phyloP scores from a whole-genome alignment of 768 basidiomycete species.

The Mycena floridula region DNA sequence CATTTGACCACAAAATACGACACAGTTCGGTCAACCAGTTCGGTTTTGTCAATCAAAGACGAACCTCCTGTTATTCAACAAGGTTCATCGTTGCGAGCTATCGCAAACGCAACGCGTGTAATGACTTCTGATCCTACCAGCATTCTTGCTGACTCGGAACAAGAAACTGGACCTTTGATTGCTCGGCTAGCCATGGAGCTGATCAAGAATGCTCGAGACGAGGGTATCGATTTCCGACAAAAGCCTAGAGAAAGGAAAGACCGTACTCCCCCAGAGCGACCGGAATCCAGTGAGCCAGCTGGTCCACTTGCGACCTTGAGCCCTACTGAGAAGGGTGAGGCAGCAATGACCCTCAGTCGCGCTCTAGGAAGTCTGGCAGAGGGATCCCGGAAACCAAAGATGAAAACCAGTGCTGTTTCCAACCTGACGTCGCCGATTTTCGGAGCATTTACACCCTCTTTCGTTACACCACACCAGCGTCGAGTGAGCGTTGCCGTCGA shows the following conservation, averaged over 20 bases:
- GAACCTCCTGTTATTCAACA: constrained; percentile 28
- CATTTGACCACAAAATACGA: constrained; percentile 38
- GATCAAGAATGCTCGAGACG: constrained; percentile 62
- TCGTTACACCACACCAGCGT: no score
- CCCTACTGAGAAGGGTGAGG: constrained; percentile 33
- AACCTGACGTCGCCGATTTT: constrained; percentile 54
- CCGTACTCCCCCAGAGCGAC: constrained; percentile 13
- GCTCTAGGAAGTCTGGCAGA: constrained; percentile 34
- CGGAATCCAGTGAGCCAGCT: constrained; percentile 18
- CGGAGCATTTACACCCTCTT: constrained; percentile 48
- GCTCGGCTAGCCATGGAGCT: constrained; percentile 60
- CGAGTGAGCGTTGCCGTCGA: constrained; percentile 27
- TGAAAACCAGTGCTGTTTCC: constrained; percentile 27
- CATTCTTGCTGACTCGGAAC: constrained; percentile 66
- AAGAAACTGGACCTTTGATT: constrained; percentile 56
- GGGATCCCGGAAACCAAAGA: constrained; percentile 22
- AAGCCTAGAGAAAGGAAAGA: constrained; percentile 45
- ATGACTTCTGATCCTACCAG: constrained; percentile 77
- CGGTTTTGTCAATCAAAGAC: constrained; percentile 6
- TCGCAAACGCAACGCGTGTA: constrained; percentile 79
- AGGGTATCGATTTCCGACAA: constrained; percentile 42
- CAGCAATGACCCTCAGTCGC: constrained; percentile 38
- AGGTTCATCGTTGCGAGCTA: constrained; percentile 66
- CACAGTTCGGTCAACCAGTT: no score
- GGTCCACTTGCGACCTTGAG: constrained; percentile 38